phyloP scores from a whole-genome alignment of 1,284 basidiomycete species.

The Cystobasidiaceae sp. region DNA sequence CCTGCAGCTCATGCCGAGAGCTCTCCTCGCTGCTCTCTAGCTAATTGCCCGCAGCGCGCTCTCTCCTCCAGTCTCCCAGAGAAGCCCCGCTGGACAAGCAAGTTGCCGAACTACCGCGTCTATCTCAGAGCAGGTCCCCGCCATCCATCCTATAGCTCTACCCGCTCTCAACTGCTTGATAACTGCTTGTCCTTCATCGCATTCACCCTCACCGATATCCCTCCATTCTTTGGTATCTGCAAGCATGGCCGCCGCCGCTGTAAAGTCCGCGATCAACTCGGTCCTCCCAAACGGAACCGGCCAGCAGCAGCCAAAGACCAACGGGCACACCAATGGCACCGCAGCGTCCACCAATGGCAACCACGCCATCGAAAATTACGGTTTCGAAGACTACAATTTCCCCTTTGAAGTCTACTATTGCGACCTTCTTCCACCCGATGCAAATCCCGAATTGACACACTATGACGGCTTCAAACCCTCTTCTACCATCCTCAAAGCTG shows the following conservation, averaged over 20 bases:
- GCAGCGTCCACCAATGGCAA: not conserved
- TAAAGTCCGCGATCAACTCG: not conserved
- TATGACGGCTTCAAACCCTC: constrained; percentile 18
- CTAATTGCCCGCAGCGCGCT: too few species aligned
- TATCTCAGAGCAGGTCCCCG: not conserved
- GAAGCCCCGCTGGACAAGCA: too few species aligned
- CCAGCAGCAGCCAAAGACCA: not conserved
- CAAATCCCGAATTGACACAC: not conserved
- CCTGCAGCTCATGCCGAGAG: too few species aligned
- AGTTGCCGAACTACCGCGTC: too few species aligned
- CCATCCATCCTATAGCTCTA: not conserved
- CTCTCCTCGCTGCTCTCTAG: too few species aligned
- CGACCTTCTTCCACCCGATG: constrained; percentile 4
- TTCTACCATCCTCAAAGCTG: not conserved
- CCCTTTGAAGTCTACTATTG: constrained; percentile 15
- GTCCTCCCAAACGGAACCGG: not conserved
- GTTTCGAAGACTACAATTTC: constrained; percentile 2
- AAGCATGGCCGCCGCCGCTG: not conserved
- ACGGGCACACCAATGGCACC: too few species aligned
- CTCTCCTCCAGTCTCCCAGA: too few species aligned
- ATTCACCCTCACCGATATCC: not conserved
- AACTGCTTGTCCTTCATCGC: not conserved
- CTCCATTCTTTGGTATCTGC: not conserved
- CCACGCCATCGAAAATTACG: not conserved
- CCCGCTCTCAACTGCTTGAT: not conserved